Conservation (phyloP, 208 protist species). For the Crithidia acanthocephali region DNA sequence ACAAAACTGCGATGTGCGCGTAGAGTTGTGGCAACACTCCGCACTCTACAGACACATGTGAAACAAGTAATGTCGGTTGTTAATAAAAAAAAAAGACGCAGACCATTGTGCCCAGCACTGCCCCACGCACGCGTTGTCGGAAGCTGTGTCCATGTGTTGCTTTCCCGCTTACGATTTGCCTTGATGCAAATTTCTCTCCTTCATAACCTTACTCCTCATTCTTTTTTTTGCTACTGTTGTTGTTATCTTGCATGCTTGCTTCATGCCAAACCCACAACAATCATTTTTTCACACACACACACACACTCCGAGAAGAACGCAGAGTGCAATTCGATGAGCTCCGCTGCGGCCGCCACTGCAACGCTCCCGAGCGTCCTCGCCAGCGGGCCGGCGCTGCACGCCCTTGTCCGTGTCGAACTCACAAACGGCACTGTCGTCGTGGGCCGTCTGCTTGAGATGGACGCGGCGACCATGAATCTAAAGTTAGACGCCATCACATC, state of each 20-base stretch:
- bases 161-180: too few species aligned
- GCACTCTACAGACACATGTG: not conserved
- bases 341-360: not conserved
- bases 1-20: too few species aligned
- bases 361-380: conserved; percentile 66
- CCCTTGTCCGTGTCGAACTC: conserved; percentile 68
- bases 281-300: not conserved
- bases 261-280: not conserved
- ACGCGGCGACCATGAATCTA: conserved; percentile 78
- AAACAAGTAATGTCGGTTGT: too few species aligned
- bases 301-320: not conserved
- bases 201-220: too few species aligned
- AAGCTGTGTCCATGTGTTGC: too few species aligned
- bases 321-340: not conserved
- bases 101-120: too few species aligned
- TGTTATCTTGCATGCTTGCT: too few species aligned
- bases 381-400: conserved; percentile 49
- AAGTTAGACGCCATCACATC: conserved; percentile 71
- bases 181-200: too few species aligned
- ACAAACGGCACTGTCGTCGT: conserved; percentile 72
- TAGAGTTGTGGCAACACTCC: not conserved
- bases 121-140: too few species aligned
- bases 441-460: conserved; percentile 70
- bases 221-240: too few species aligned
- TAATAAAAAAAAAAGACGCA: too few species aligned